phyloP scores from a whole-genome alignment of 106 monocot genomes.

The Iris macrosiphon region DNA sequence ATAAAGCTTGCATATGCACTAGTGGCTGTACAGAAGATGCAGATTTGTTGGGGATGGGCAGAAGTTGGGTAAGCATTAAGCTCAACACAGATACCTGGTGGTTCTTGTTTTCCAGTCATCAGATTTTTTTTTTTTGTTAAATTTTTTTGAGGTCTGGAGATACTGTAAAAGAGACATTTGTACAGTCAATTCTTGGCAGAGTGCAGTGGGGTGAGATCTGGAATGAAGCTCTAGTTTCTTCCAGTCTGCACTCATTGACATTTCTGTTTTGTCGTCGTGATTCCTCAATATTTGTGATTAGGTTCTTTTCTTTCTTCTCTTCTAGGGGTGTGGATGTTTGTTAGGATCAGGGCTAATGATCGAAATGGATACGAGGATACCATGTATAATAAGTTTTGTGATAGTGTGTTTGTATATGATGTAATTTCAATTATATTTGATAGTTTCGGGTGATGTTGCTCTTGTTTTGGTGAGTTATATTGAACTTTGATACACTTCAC shows the following conservation, averaged over 20 bases:
- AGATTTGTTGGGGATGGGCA: constrained; percentile 11
- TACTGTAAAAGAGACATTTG: constrained; percentile 5
- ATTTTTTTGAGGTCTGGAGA: not conserved
- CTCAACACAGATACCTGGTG: not conserved
- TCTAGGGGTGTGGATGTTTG: not conserved
- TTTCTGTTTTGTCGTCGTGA: not conserved
- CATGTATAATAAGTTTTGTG: not conserved
- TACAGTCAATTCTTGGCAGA: constrained; percentile 21
- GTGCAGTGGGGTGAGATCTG: constrained; percentile 9
- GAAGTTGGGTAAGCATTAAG: not conserved
- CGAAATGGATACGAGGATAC: not conserved
- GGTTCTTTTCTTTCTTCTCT: not conserved
- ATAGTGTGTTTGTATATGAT: constrained; percentile 11
- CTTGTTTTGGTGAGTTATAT: too few species aligned
- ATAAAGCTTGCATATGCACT: constrained; percentile 6
- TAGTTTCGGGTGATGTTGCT: constrained; percentile 5
- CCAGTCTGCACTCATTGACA: not conserved
- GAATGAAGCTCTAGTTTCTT: constrained; percentile 6
- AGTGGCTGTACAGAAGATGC: constrained; percentile 29
- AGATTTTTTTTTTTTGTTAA: not conserved
- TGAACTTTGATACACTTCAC: too few species aligned
- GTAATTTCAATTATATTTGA: constrained; percentile 13
- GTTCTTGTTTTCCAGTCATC: not conserved
- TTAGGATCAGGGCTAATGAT: constrained; percentile 6
- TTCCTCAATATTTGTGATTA: not conserved